Evolutionary conservation across 2,329 filamentous ascomycete species (phyloP).

Genomic region (Beauveria asiatica): DNA sequence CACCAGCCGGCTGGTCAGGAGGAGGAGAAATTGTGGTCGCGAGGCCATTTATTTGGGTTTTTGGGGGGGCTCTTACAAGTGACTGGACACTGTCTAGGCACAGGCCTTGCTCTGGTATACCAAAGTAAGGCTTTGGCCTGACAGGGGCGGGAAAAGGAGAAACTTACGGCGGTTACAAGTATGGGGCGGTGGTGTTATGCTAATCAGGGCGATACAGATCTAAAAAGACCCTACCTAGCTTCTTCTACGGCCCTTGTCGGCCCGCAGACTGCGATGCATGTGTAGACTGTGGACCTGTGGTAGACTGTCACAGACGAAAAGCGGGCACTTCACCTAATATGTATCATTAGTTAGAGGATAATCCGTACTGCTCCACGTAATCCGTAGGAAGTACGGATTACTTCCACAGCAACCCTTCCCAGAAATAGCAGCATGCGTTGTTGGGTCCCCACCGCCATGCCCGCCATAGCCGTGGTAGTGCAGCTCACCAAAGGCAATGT

Average conservation of each 20-base stretch:
- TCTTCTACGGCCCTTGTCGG: neutral
- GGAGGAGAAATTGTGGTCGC: neutral
- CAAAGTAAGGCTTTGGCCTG: neutral
- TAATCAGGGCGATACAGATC: neutral
- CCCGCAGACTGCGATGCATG: neutral
- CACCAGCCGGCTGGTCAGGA: neutral
- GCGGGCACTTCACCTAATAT: neutral
- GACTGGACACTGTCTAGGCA: neutral
- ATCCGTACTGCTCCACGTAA: neutral
- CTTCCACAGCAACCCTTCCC: neutral
- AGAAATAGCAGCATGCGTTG: neutral
- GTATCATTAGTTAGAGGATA: neutral
- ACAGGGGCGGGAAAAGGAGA: too few relatives aligned
- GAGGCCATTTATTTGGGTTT: neutral
- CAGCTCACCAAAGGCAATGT: too few relatives aligned
- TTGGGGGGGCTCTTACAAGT: neutral
- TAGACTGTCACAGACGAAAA: neutral
- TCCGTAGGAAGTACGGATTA: neutral
- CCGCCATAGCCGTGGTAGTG: too few relatives aligned
- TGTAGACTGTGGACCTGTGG: too few relatives aligned
- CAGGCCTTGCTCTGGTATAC: neutral
- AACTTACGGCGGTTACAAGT: constrained; percentile 24
- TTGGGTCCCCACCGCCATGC: too few relatives aligned
- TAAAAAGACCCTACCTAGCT: neutral
- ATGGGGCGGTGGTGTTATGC: neutral